Conservation (phyloP, 495 filamentous ascomycete species). For the Tuber melanosporum region DNA sequence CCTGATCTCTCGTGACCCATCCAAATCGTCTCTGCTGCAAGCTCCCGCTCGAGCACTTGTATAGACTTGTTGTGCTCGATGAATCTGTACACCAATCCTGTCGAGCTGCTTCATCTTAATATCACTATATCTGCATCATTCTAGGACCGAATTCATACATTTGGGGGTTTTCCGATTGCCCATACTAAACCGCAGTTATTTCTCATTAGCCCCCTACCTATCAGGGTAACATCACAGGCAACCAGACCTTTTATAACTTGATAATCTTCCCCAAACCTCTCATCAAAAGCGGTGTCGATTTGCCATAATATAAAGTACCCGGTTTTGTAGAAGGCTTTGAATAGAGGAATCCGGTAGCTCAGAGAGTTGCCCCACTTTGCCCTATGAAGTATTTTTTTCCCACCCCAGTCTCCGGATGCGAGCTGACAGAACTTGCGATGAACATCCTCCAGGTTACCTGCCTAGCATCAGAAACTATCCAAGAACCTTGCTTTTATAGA, state of each 20-base stretch:
- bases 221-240: neutral
- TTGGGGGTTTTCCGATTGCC: slow-evolving; percentile 7
- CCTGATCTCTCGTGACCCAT: neutral
- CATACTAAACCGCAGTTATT: slow-evolving; percentile 12
- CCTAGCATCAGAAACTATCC: neutral
- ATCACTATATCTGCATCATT: neutral
- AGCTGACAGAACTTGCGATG: slow-evolving; percentile 37
- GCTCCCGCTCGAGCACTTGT: neutral
- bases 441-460: slow-evolving; percentile 8
- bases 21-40: neutral
- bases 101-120: neutral
- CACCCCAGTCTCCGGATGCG: slow-evolving; percentile 42
- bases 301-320: slow-evolving; percentile 44
- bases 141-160: neutral
- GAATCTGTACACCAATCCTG: neutral
- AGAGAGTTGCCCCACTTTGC: slow-evolving; percentile 8
- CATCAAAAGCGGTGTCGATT: slow-evolving; percentile 42
- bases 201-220: neutral
- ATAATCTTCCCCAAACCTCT: slow-evolving; percentile 13
- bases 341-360: slow-evolving; percentile 12
- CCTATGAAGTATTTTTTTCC: slow-evolving; percentile 4
- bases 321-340: slow-evolving; percentile 12
- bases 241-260: slow-evolving; percentile 26
- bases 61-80: neutral
- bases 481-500: neutral